These are phyloP conservation scores for Linaria vulgaris DNA, from an alignment of 257 asterid genomes.

Conservation along the genomic window DNA sequence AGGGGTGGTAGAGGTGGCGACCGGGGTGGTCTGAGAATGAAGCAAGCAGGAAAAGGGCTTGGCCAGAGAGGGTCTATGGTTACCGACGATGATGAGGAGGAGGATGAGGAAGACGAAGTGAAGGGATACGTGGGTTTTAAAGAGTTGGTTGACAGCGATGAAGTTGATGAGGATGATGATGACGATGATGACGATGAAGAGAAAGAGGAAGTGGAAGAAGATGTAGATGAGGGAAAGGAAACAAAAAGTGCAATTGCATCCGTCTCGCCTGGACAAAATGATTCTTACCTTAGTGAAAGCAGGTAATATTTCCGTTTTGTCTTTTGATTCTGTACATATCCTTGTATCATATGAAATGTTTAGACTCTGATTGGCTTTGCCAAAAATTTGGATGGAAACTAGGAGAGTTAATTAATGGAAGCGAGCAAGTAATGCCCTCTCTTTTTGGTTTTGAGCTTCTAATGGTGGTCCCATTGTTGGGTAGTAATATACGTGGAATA, in stretches of 20 bases:
- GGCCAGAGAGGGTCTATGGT: slow-evolving; percentile 34
- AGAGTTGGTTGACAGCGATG: slow-evolving; percentile 50
- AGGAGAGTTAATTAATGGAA: neutral
- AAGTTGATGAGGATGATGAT: slow-evolving; percentile 40
- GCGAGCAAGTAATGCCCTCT: neutral
- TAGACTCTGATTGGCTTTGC: neutral
- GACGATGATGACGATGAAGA: slow-evolving; percentile 29
- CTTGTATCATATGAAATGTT: slow-evolving; percentile 9
- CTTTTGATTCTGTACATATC: neutral
- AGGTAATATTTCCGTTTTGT: slow-evolving; percentile 42
- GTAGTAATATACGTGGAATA: slow-evolving; percentile 1
- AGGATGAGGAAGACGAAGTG: slow-evolving; percentile 35
- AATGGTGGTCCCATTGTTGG: neutral
- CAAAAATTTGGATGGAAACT: neutral
- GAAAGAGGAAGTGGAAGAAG: slow-evolving; percentile 29
- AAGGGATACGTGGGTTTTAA: slow-evolving; percentile 41
- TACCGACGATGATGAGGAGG: slow-evolving; percentile 58
- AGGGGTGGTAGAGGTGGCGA: slow-evolving; percentile 38
- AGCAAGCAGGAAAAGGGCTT: slow-evolving; percentile 32
- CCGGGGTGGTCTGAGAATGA: slow-evolving; percentile 29
- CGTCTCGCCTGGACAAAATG: slow-evolving; percentile 40
- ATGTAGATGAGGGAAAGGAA: slow-evolving; percentile 22
- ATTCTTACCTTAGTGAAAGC: slow-evolving; percentile 83
- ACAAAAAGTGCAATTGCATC: slow-evolving; percentile 26
- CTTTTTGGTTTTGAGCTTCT: neutral